phyloP scores from a whole-genome alignment of 352 stramenopile species.

The Sclerospora graminicola region DNA sequence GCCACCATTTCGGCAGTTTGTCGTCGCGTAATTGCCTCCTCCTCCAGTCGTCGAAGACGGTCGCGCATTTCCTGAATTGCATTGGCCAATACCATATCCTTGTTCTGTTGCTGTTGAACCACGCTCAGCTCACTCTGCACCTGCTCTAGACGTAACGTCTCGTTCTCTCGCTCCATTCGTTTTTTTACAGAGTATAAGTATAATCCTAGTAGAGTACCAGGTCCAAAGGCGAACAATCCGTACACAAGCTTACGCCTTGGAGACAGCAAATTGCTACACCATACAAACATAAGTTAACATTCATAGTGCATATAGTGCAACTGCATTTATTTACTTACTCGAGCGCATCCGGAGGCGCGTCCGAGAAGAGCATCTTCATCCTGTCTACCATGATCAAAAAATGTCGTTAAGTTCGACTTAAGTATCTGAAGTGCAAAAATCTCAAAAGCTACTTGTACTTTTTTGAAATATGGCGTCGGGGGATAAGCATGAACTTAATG shows the following conservation, averaged over 20 bases:
- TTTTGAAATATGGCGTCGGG: slow-evolving; percentile 28
- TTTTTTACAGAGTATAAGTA: slow-evolving; percentile 66
- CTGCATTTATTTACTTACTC: slow-evolving; percentile 53
- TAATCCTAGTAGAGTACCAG: slow-evolving; percentile 48
- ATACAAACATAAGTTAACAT: neutral
- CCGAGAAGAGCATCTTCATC: slow-evolving; percentile 68
- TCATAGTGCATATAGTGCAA: too few relatives aligned
- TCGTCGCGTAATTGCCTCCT: slow-evolving; percentile 23
- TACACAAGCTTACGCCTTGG: slow-evolving; percentile 55
- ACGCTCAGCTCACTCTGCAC: slow-evolving; percentile 30
- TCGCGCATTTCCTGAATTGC: slow-evolving; percentile 54
- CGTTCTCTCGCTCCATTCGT: slow-evolving; percentile 60
- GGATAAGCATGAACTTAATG: slow-evolving; percentile 68
- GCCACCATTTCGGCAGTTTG: slow-evolving; percentile 12
- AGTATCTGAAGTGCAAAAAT: neutral
- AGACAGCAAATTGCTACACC: slow-evolving; percentile 45
- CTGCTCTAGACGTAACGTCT: slow-evolving; percentile 31
- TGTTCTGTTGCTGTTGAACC: slow-evolving; percentile 31
- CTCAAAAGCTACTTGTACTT: too few relatives aligned
- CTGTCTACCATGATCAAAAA: slow-evolving; percentile 14
- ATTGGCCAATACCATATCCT: slow-evolving; percentile 36
- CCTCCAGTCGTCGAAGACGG: slow-evolving; percentile 45
- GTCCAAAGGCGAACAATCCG: slow-evolving; percentile 54
- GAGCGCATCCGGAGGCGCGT: slow-evolving; percentile 49
- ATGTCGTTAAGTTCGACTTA: slow-evolving; percentile 10